Evolutionary conservation across 495 filamentous ascomycete genomes (phyloP).

Genomic region (Penicillium alfredii): DNA sequence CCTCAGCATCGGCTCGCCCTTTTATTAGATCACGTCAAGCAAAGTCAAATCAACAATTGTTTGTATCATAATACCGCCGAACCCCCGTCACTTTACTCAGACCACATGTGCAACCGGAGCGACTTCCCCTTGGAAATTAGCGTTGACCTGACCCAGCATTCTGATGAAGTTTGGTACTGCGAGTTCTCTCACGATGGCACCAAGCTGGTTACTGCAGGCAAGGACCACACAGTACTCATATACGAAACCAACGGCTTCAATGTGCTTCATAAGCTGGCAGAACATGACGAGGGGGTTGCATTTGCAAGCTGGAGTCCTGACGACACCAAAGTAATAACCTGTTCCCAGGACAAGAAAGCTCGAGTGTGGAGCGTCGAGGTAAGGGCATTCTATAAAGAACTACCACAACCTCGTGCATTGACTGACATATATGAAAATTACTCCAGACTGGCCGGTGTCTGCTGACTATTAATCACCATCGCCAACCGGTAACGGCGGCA

Average conservation of each 20-base stretch:
- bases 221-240: slow-evolving; percentile 67
- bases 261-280: slow-evolving; percentile 55
- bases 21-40: slow-evolving; percentile 76
- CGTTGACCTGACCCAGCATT: slow-evolving; percentile 64
- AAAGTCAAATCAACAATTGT: slow-evolving; percentile 73
- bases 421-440: slow-evolving; percentile 12
- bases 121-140: slow-evolving; percentile 69
- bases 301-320: slow-evolving; percentile 90
- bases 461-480: slow-evolving; percentile 58
- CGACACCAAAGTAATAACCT: slow-evolving; percentile 76
- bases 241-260: slow-evolving; percentile 71
- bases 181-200: slow-evolving; percentile 86
- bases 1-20: slow-evolving; percentile 86
- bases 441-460: slow-evolving; percentile 64
- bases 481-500: slow-evolving; percentile 76
- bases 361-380: slow-evolving; percentile 76
- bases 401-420: slow-evolving; percentile 1
- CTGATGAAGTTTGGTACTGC: slow-evolving; percentile 85
- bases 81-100: slow-evolving; percentile 78
- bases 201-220: slow-evolving; percentile 74
- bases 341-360: slow-evolving; percentile 66
- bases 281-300: slow-evolving; percentile 61
- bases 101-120: slow-evolving; percentile 75
- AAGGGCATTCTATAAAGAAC: slow-evolving; percentile 21
- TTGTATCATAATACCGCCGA: slow-evolving; percentile 80